phyloP scores from a whole-genome alignment of 768 basidiomycete species.

The Dacryopinax spathularia region DNA sequence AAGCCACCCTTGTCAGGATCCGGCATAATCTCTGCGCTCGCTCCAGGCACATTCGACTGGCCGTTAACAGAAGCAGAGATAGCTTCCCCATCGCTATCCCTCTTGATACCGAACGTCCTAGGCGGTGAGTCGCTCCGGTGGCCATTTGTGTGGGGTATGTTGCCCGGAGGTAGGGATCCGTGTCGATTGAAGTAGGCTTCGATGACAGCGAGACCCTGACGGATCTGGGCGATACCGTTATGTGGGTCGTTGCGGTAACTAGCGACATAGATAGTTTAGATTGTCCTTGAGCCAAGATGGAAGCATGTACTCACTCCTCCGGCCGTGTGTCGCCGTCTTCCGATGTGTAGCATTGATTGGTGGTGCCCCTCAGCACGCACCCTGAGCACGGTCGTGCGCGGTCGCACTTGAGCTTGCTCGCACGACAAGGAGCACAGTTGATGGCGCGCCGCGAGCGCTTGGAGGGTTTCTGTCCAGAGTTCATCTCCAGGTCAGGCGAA shows the following conservation, averaged over 20 bases:
- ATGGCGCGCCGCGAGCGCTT: conserved; percentile 79
- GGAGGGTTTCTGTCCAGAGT: conserved; percentile 30
- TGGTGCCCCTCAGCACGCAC: conserved; percentile 71
- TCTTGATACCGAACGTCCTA: neutral
- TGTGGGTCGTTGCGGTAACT: conserved; percentile 34
- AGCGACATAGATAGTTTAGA: neutral
- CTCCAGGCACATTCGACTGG: neutral
- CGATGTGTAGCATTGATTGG: conserved; percentile 68
- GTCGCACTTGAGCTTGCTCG: conserved; percentile 80
- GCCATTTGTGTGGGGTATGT: neutral
- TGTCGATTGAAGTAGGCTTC: conserved; percentile 24
- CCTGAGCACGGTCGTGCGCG: conserved; percentile 81
- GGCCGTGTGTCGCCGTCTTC: conserved; percentile 14
- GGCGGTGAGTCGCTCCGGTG: neutral
- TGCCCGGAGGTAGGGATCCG: neutral
- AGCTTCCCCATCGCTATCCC: neutral
- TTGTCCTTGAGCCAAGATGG: neutral
- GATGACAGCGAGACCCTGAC: conserved; percentile 52
- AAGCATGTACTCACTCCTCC: neutral
- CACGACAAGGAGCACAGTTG: conserved; percentile 78
- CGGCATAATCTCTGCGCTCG: conserved; percentile 24
- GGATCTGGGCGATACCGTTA: conserved; percentile 50
- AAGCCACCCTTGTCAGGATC: conserved; percentile 49
- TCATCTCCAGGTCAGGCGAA: neutral
- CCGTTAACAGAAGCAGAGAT: neutral